Evolutionary conservation across 1,139 yeast genomes (phyloP).

Genomic region (Protomyces lactucae-debilis): DNA sequence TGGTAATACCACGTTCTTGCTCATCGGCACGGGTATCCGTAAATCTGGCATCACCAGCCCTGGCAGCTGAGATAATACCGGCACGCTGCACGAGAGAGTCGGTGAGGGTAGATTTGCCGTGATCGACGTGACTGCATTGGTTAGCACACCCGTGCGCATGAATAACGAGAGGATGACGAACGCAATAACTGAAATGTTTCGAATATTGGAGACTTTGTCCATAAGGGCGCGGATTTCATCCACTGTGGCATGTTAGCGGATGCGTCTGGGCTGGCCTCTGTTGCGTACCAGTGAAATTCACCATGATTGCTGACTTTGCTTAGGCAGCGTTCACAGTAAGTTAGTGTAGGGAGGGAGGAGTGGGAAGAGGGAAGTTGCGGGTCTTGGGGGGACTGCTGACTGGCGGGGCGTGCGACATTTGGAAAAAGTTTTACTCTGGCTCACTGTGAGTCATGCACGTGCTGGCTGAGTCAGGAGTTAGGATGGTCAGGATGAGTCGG

Average conservation of each 20-base stretch:
- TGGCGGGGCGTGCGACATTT: neutral
- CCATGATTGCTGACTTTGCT: conserved; percentile 22
- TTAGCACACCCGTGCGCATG: neutral
- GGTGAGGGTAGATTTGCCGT: conserved; percentile 98
- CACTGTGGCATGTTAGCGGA: conserved; percentile 35
- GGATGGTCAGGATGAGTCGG: no score
- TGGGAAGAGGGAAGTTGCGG: neutral
- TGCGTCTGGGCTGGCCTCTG: no score
- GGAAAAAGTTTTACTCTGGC: neutral
- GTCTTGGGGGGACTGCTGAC: no score
- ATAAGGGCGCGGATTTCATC: conserved; percentile 97
- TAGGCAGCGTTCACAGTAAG: neutral
- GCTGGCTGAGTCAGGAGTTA: no score
- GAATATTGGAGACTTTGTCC: conserved; percentile 99
- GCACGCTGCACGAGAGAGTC: conserved; percentile 98
- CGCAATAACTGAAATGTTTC: conserved; percentile 99
- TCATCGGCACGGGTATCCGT: conserved; percentile 99
- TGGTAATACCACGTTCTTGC: conserved; percentile 99
- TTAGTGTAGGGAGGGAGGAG: neutral
- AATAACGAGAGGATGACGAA: conserved; percentile 28
- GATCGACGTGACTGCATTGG: conserved; percentile 76
- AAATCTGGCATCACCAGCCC: conserved; percentile 99
- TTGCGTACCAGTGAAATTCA: conserved; percentile 13
- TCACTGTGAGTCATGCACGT: neutral
- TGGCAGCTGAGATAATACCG: conserved; percentile 99